Percentiles rank a stretch among this genome's conserved stretches.
Conservation (phyloP, 345 rosid genomes). For the Psidium guajava region DNA sequence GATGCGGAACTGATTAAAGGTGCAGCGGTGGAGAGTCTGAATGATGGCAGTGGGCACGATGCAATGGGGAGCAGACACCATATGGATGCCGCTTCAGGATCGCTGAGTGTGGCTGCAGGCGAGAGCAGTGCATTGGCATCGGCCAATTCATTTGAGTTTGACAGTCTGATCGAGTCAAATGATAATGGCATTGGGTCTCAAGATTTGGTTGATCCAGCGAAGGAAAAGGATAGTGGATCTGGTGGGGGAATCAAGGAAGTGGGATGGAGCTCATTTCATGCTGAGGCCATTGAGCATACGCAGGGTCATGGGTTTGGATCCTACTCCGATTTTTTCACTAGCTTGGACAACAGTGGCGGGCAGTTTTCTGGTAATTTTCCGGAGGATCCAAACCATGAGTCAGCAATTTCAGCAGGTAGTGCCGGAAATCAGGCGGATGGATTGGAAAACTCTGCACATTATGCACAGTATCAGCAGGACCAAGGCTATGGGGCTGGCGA, state of each 20-base stretch:
- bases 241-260: constrained; percentile 54
- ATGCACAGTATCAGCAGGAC: constrained; percentile 21
- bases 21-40: not conserved
- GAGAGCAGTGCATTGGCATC: constrained; percentile 5
- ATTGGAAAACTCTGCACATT: constrained; percentile 22
- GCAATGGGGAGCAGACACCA: not conserved
- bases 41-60: not conserved
- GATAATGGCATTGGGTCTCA: constrained; percentile 13
- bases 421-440: constrained; percentile 7
- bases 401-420: constrained; percentile 9
- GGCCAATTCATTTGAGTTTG: constrained; percentile 9
- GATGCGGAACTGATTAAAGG: not conserved
- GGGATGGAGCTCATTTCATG: constrained; percentile 80
- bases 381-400: constrained; percentile 11
- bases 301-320: constrained; percentile 55
- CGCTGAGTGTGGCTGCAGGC: not conserved
- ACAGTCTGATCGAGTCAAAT: constrained; percentile 4
- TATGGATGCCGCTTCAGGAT: not conserved
- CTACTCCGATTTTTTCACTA: constrained; percentile 65
- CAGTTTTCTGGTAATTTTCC: constrained; percentile 24
- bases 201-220: constrained; percentile 9
- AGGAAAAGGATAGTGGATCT: constrained; percentile 23
- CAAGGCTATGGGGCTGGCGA: constrained; percentile 18
- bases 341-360: constrained; percentile 28
- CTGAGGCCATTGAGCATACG: constrained; percentile 30